Evolutionary conservation across 768 basidiomycete genomes (phyloP), one percentile per base, ranked within the genome.

Genomic region (Exsudoporus frostii): DNA sequence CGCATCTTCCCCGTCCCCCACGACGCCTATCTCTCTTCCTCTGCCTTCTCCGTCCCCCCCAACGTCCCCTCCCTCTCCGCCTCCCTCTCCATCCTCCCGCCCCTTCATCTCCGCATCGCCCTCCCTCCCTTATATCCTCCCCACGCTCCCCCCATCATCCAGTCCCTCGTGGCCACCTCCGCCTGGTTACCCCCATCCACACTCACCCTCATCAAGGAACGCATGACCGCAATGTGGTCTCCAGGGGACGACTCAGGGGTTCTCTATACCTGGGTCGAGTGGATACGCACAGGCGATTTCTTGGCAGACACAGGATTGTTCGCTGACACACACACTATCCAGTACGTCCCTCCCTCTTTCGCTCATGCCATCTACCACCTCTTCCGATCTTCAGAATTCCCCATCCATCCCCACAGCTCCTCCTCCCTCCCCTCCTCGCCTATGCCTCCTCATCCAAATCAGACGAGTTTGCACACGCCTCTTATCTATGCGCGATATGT

Each of bases 401-500:
- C 5, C 83, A 90, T 61, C 72, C 82, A 9, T 76, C 80, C 8
- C 87, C 88, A 11, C 74, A 70, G 3, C 59, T 80, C 7, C 72
- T 91, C 6, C 66, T 75, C 5, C 66, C 77, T 13, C 49, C 80
- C 10, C 74, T 91, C 36, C 63, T 67, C 17, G 71, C 74, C 5
- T 75, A 82, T 63, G 80, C 88, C 45, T 63, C 69, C 36, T 74
- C 71, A 1, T 73, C 74, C 13, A 74, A 74, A 61, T 74, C 74
- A 24, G 70, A 72, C 13, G 71, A 75, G 51, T 96, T 95, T 62
- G 78, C 83, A 9, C 73, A 76, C 49, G 78, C 75, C 15, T 82
- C 86, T 0, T 88, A 89, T 68, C 68, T 75, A 25, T 96, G 93
- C 63, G 75, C 84, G 24, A 83, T 96, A 45, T 96, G 93, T 67